Evolutionary conservation across 2,329 filamentous ascomycete species (phyloP), one percentile per base, ranked within the genome.

Genomic region (Phoma sp.): DNA sequence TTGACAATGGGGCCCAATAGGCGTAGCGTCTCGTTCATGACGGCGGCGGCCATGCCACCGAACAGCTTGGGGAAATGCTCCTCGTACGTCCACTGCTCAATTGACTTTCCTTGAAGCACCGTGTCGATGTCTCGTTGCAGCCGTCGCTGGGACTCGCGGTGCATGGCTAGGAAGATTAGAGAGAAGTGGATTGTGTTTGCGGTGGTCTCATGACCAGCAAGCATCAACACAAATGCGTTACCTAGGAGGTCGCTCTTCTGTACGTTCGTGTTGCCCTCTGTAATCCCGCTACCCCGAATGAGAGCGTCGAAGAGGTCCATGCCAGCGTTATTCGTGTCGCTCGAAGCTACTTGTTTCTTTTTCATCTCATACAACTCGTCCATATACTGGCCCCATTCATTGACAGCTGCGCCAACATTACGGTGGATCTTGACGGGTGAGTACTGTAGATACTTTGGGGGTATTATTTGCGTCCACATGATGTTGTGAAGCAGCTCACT

Each of bases 171-270:
- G 62, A 86, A 82, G 32, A 91, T 69, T 4, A 92, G 74, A 2
- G 86, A 81, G 69, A 90, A 92, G 74, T 93, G 88, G 35, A 92
- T 79, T 4, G 84, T 83, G 71, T 90, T 91, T 42, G 89, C 89
- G 2, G 89, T 89, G 1, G 90, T 93, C 73, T 95, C 90, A 73
- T 95, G 89, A 10, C 90, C 90, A 0, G 90, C 90, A 1, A 93
- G 79, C 56, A 83, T 81, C 56, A 85, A 76, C 43, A 83, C 79
- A 55, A 83, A 83, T 22, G 88, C 85, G 67, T 92, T 92, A 45
- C 89, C 88, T 25, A 89, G 76, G 54, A 93, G 87, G 50, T 92
- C 88, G 56, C 65, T 71, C 42, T 71, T 72, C 11, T 66, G 54
- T 11, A 72, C 25, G 2, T 59, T 57, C 73, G 76, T 58, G 70